Evolutionary conservation across 1,284 basidiomycete species (phyloP).

Genomic region (Pseudozyma tsukubaensis): DNA sequence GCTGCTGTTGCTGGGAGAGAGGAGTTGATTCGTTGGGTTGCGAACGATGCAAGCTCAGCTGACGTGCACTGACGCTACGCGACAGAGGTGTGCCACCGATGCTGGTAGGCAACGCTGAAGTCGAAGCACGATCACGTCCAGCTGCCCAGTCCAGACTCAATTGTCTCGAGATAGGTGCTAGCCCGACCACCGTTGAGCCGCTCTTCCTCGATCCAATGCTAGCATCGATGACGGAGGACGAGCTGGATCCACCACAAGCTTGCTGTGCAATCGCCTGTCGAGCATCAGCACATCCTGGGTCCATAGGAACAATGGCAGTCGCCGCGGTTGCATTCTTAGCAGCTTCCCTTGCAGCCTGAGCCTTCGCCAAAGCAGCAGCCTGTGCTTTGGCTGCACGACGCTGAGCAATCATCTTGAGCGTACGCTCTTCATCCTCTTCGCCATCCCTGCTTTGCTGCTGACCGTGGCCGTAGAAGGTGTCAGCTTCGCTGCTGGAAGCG

Average conservation of each 20-base stretch:
- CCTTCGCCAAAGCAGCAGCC: slow-evolving; percentile 26
- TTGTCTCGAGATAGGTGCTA: slow-evolving; percentile 24
- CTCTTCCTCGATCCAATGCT: slow-evolving; percentile 12
- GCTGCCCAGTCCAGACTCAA: slow-evolving; percentile 58
- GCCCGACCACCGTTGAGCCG: slow-evolving; percentile 28
- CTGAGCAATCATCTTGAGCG: slow-evolving; percentile 60
- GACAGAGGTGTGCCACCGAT: slow-evolving; percentile 40
- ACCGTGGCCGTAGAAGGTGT: slow-evolving; percentile 11
- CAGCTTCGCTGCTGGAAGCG: slow-evolving; percentile 50
- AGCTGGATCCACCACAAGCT: slow-evolving; percentile 7
- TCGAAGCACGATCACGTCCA: slow-evolving; percentile 47
- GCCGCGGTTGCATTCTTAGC: background rate
- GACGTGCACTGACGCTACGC: slow-evolving; percentile 40
- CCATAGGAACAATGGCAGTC: slow-evolving; percentile 10
- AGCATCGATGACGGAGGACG: slow-evolving; percentile 1
- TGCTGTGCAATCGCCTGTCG: slow-evolving; percentile 44
- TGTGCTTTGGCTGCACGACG: slow-evolving; percentile 53
- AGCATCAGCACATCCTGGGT: slow-evolving; percentile 42
- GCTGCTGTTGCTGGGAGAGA: slow-evolving; percentile 9
- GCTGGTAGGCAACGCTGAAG: slow-evolving; percentile 39
- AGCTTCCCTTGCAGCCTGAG: slow-evolving; percentile 20
- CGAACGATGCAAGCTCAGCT: slow-evolving; percentile 21
- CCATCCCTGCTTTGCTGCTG: slow-evolving; percentile 17
- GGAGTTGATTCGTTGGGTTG: slow-evolving; percentile 37
- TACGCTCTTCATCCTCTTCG: slow-evolving; percentile 65